These are phyloP conservation scores for Yamagishiella unicocca DNA, from an alignment of 139 green algal species.

Conservation along the genomic window DNA sequence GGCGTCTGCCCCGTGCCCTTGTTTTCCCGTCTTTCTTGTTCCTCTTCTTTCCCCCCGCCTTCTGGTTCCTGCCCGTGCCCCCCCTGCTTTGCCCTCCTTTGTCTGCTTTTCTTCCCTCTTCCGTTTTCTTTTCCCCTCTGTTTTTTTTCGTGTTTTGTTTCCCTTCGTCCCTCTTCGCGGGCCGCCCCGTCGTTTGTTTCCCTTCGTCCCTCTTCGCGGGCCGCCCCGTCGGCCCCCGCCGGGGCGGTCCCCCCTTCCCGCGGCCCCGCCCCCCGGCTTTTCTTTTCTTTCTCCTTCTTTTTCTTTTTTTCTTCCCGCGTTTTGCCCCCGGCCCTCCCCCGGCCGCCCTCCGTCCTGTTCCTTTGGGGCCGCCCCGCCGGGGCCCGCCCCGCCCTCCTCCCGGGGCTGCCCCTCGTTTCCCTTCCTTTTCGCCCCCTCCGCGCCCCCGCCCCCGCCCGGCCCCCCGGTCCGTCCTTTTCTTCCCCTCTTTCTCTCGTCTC, in stretches of 20 bases:
- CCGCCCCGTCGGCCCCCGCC: too few relatives aligned
- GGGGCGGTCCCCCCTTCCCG: too few relatives aligned
- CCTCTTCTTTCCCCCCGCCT: background rate
- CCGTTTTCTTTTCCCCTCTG: background rate
- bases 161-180: background rate
- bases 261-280: background rate
- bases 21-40: background rate
- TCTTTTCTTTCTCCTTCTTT: background rate
- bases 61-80: background rate
- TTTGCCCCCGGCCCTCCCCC: too few relatives aligned
- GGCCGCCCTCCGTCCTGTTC: too few relatives aligned
- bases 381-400: too few relatives aligned
- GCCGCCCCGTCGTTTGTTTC: background rate
- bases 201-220: background rate
- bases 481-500: background rate
- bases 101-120: background rate
- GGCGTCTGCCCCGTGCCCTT: background rate
- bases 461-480: too few relatives aligned
- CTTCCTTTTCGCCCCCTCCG: too few relatives aligned
- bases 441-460: too few relatives aligned
- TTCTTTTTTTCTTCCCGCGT: background rate
- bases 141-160: background rate
- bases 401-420: too few relatives aligned
- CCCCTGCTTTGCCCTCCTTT: background rate
- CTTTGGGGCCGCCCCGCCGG: too few relatives aligned